phyloP scores from a whole-genome alignment of 2,329 filamentous ascomycete species.

The Pyrenophora tritici-repentis region DNA sequence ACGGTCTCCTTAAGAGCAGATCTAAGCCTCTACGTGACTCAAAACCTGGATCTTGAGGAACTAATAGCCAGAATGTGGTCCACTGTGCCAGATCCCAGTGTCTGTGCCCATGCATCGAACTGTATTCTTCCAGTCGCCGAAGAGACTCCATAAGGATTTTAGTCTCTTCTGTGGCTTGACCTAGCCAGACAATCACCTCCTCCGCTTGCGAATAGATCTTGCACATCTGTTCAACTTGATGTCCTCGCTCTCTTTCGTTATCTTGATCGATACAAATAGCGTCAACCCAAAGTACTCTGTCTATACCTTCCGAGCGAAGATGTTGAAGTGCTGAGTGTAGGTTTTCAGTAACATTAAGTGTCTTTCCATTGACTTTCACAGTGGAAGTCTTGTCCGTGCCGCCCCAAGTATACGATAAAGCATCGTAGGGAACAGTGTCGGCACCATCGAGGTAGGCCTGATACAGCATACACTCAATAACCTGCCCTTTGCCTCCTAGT shows the following conservation, averaged over 20 bases:
- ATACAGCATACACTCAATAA: slow-evolving; percentile 17
- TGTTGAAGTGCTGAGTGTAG: no score
- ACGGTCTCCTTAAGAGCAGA: no score
- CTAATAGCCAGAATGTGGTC: no score
- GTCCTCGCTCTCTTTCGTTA: slow-evolving; percentile 25
- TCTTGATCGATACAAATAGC: slow-evolving; percentile 32
- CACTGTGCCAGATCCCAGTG: not conserved
- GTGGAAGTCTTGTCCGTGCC: no score
- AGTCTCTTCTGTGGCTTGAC: slow-evolving; percentile 15
- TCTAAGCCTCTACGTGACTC: no score
- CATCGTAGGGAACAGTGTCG: slow-evolving; percentile 12
- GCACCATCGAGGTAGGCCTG: slow-evolving; percentile 10
- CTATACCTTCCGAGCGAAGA: no score
- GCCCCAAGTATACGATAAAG: no score
- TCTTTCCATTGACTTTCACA: no score
- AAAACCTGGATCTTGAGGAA: no score
- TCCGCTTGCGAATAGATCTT: slow-evolving; percentile 30
- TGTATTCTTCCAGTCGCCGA: not conserved
- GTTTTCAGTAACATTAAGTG: no score
- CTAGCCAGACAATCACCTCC: slow-evolving; percentile 36
- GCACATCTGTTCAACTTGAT: slow-evolving; percentile 34
- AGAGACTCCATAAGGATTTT: not conserved
- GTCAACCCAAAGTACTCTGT: slow-evolving; percentile 24
- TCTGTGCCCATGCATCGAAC: not conserved
- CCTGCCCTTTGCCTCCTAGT: not conserved